Evolutionary conservation across 2,329 filamentous ascomycete genomes (phyloP).

Genomic region (Claviceps purpurea): DNA sequence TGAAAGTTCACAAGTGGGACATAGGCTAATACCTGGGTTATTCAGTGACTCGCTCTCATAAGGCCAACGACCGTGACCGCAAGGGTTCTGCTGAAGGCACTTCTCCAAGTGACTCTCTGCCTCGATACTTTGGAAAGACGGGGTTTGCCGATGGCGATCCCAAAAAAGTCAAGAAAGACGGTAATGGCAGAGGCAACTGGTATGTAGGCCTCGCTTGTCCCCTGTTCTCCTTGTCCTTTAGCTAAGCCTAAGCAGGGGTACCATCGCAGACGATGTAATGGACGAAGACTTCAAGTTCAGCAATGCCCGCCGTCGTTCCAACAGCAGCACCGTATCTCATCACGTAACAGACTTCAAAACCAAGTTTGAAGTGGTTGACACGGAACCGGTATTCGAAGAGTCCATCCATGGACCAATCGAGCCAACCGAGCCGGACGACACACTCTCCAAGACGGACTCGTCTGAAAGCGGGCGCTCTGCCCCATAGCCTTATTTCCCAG

Average conservation of each 20-base stretch:
- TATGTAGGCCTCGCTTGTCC: constrained; percentile 32
- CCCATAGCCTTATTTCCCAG: constrained; percentile 16
- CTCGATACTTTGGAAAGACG: constrained; percentile 85
- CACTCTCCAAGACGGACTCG: constrained; percentile 41
- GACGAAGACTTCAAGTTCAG: constrained; percentile 72
- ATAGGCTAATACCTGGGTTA: not conserved
- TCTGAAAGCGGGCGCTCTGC: constrained; percentile 49
- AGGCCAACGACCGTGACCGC: constrained; percentile 88
- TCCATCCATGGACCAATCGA: constrained; percentile 57
- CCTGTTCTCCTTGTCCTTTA: not conserved
- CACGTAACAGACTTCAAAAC: constrained; percentile 74
- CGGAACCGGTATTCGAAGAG: constrained; percentile 88
- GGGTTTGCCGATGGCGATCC: constrained; percentile 73
- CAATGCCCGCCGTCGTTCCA: constrained; percentile 83
- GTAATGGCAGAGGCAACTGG: constrained; percentile 88
- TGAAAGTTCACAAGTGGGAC: not conserved
- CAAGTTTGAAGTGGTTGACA: constrained; percentile 87
- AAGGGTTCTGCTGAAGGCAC: constrained; percentile 63
- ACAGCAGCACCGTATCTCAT: constrained; percentile 64
- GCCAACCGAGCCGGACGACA: constrained; percentile 33
- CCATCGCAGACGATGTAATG: constrained; percentile 67
- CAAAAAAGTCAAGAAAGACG: constrained; percentile 94
- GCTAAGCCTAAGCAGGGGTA: constrained; percentile 51
- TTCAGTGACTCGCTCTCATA: constrained; percentile 93
- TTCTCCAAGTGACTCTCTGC: constrained; percentile 58